phyloP scores from a whole-genome alignment of 129 eudicot genomes.

The Flaveria trinervia region DNA sequence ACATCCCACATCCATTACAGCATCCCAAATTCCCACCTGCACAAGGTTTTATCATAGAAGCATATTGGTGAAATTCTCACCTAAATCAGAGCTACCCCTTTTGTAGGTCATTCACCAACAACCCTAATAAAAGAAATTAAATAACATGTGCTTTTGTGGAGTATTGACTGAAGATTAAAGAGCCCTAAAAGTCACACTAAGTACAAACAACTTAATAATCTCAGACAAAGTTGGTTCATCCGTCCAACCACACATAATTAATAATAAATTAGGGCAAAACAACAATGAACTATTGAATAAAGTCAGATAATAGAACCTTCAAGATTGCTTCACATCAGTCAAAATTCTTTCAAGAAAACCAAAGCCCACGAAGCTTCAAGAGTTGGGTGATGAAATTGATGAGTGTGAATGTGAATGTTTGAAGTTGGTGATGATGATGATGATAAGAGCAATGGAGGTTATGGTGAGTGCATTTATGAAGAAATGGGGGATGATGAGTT shows the following conservation, averaged over 20 bases:
- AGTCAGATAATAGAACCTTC: constrained; percentile 32
- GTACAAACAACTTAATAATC: constrained; percentile 33
- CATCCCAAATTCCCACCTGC: constrained; percentile 17
- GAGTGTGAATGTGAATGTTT: constrained; percentile 20
- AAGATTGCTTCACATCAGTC: constrained; percentile 14
- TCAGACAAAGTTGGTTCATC: constrained; percentile 56
- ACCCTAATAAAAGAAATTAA: neutral
- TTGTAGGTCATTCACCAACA: constrained; percentile 7
- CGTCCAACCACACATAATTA: constrained; percentile 39
- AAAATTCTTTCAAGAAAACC: constrained; percentile 20
- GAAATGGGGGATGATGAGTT: constrained; percentile 6
- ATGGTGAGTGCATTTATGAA: constrained; percentile 24
- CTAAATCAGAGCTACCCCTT: constrained; percentile 44
- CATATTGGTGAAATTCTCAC: constrained; percentile 40
- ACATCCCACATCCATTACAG: neutral
- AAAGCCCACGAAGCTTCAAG: constrained; percentile 14
- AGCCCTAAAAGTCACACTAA: constrained; percentile 26
- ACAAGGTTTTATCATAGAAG: constrained; percentile 14
- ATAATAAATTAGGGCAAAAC: constrained; percentile 1
- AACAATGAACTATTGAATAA: constrained; percentile 12
- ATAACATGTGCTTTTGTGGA: neutral
- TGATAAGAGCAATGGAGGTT: constrained; percentile 19
- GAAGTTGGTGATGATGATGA: constrained; percentile 17
- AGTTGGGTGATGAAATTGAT: neutral
- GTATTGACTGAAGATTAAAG: constrained; percentile 10